Evolutionary conservation across 345 rosid species (phyloP).

Genomic region (Isatis tinctoria): DNA sequence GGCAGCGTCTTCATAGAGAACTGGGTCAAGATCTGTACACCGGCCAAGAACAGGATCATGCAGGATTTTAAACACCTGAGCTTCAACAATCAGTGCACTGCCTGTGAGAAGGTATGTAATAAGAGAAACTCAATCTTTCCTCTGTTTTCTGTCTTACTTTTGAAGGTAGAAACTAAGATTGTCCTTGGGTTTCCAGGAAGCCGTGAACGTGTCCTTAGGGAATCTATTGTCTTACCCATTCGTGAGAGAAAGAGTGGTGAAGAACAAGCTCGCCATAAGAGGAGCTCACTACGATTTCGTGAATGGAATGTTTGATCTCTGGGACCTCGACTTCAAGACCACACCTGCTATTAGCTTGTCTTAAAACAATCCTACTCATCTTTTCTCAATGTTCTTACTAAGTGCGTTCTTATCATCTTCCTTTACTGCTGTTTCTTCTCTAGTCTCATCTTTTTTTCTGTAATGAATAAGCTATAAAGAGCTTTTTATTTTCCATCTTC

Average conservation of each 20-base stretch:
- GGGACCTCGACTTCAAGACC: slow-evolving; percentile 65
- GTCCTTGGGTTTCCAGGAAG: slow-evolving; percentile 42
- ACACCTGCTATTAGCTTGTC: slow-evolving; percentile 34
- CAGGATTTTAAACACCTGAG: slow-evolving; percentile 33
- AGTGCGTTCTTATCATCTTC: not conserved
- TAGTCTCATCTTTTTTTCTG: not conserved
- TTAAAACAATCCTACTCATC: not conserved
- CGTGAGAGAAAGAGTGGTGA: slow-evolving; percentile 60
- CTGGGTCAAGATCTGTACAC: slow-evolving; percentile 74
- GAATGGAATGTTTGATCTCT: slow-evolving; percentile 59
- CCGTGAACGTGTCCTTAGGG: slow-evolving; percentile 72
- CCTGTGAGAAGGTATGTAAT: slow-evolving; percentile 73
- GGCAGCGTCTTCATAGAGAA: slow-evolving; percentile 81
- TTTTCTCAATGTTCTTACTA: not conserved
- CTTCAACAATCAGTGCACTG: slow-evolving; percentile 62
- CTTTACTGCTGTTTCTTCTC: not conserved
- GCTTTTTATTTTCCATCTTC: slow-evolving; percentile 4
- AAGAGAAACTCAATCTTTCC: not conserved
- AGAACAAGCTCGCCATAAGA: slow-evolving; percentile 43
- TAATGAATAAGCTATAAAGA: slow-evolving; percentile 19
- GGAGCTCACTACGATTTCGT: slow-evolving; percentile 83
- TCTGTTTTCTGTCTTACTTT: not conserved
- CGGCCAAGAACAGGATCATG: slow-evolving; percentile 76
- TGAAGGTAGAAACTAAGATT: not conserved
- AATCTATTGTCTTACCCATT: slow-evolving; percentile 74